phyloP scores from a whole-genome alignment of 148 eudicot species.

The Nepenthes mirabilis region DNA sequence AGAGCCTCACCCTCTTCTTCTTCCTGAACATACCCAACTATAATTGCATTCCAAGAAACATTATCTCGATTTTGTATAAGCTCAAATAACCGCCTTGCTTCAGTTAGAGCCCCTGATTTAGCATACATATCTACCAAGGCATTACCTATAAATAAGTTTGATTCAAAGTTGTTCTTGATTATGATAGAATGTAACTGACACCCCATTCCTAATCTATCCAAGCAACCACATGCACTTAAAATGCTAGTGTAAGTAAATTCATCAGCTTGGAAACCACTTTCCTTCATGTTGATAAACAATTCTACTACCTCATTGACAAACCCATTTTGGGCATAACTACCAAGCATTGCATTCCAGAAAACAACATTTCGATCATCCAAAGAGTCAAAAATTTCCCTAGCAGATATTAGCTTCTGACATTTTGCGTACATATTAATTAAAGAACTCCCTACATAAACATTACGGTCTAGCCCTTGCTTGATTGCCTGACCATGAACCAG shows the following conservation, averaged over 20 bases:
- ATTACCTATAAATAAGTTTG: constrained; percentile 63
- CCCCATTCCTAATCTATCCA: constrained; percentile 44
- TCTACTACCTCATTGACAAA: constrained; percentile 44
- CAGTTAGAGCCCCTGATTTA: constrained; percentile 50
- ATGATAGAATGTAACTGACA: constrained; percentile 57
- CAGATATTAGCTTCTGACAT: constrained; percentile 47
- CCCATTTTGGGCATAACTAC: constrained; percentile 76
- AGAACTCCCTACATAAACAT: constrained; percentile 88
- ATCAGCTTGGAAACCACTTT: constrained; percentile 45
- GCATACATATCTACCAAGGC: constrained; percentile 93
- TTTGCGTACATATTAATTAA: constrained; percentile 80
- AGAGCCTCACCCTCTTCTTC: constrained; percentile 70
- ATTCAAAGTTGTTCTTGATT: constrained; percentile 48
- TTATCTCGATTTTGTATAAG: constrained; percentile 41
- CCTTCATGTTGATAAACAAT: constrained; percentile 44
- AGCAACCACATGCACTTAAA: constrained; percentile 73
- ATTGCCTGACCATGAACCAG: constrained; percentile 65
- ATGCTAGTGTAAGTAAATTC: constrained; percentile 84
- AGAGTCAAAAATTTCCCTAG: constrained; percentile 44
- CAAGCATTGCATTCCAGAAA: constrained; percentile 86
- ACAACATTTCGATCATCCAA: constrained; percentile 56
- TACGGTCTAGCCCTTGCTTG: constrained; percentile 64
- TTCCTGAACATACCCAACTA: constrained; percentile 74
- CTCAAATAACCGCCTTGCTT: constrained; percentile 53
- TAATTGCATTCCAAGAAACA: constrained; percentile 93